Percentiles rank a stretch among this genome's conserved stretches.
Conservation (phyloP, 2,329 filamentous ascomycete species). For the Botrytis medusae region DNA sequence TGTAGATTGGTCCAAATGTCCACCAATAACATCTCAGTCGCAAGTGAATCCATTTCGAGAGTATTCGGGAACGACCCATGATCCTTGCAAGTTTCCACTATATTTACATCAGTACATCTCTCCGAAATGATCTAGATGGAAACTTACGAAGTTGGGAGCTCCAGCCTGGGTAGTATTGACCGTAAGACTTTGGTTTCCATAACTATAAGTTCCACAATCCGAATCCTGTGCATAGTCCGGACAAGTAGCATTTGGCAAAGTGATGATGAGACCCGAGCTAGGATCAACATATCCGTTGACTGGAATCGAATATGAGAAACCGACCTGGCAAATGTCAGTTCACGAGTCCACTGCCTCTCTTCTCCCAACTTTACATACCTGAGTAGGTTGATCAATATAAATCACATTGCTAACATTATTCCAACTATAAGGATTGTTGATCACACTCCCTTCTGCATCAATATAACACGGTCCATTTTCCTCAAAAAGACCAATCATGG, state of each 20-base stretch:
- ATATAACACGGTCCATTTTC: conserved; percentile 53
- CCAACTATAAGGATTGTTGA: conserved; percentile 57
- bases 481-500: conserved; percentile 61
- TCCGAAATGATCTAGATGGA: too few relatives aligned
- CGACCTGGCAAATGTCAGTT: conserved; percentile 27
- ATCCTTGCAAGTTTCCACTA: conserved; percentile 57
- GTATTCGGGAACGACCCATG: conserved; percentile 57
- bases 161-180: conserved; percentile 53
- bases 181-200: conserved; percentile 50
- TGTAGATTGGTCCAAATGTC: conserved; percentile 60
- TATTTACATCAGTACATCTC: background rate
- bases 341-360: background rate
- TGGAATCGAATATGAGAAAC: conserved; percentile 43
- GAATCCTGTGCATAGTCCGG: conserved; percentile 48
- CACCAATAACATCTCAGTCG: conserved; percentile 57
- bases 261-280: conserved; percentile 40
- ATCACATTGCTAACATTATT: conserved; percentile 56
- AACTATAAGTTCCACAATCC: conserved; percentile 56
- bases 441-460: conserved; percentile 43
- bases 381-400: conserved; percentile 39
- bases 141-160: conserved; percentile 54
- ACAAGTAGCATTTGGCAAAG: conserved; percentile 48
- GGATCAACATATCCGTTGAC: conserved; percentile 29
- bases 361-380: conserved; percentile 23
- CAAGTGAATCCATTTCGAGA: conserved; percentile 49